phyloP scores from a whole-genome alignment of 495 filamentous ascomycete species.

The Xylaria acuta region DNA sequence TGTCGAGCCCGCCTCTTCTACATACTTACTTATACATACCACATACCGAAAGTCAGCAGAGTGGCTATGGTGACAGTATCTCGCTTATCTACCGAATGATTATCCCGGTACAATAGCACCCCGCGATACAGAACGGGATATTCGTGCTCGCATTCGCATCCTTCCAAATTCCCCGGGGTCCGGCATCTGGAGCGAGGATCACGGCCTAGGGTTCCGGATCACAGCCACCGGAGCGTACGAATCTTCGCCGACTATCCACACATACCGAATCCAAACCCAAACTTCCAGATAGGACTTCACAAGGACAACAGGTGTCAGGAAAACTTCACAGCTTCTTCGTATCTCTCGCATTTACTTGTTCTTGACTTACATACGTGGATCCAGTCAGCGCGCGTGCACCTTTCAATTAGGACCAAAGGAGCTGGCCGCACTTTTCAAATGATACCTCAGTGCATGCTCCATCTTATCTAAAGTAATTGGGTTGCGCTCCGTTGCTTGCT shows the following conservation, averaged over 20 bases:
- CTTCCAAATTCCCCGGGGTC: not conserved
- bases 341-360: not conserved
- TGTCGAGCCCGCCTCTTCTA: not conserved
- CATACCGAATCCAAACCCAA: not conserved
- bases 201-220: not conserved
- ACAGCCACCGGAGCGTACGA: not conserved
- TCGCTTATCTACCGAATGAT: not conserved
- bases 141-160: not conserved
- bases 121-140: not conserved
- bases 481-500: not conserved
- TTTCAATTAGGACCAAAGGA: not conserved
- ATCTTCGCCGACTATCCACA: not conserved
- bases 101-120: not conserved
- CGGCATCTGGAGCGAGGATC: not conserved
- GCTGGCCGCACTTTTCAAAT: not conserved
- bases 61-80: no score
- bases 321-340: not conserved
- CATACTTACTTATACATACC: not conserved
- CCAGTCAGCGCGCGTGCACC: not conserved
- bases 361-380: not conserved
- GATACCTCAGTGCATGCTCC: not conserved
- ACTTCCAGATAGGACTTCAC: not conserved
- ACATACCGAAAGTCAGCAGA: not conserved
- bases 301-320: not conserved
- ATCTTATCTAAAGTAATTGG: not conserved